These are phyloP conservation scores for Massariosphaeria phaeospora DNA, from an alignment of 495 filamentous ascomycete species.

Conservation along the genomic window DNA sequence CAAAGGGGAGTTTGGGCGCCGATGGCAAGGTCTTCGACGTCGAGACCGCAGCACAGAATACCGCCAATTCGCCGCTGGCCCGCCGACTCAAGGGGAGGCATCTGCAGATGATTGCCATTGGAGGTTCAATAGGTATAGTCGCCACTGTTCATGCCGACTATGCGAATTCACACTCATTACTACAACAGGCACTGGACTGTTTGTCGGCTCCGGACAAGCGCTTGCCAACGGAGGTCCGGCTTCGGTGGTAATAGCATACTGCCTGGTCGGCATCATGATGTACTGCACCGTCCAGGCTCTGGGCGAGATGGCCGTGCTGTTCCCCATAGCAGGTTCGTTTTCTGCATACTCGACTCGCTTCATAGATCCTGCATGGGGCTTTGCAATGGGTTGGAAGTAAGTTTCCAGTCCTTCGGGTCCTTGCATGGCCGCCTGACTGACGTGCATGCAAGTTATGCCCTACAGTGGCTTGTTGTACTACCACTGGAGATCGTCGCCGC, in stretches of 20 bases:
- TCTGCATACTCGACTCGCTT: conserved; percentile 89
- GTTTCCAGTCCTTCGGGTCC: conserved; percentile 31
- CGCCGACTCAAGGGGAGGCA: conserved; percentile 77
- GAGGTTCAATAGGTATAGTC: conserved; percentile 78
- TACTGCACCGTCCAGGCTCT: conserved; percentile 89
- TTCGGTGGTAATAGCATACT: conserved; percentile 74
- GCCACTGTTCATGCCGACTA: neutral
- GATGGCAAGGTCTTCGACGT: conserved; percentile 68
- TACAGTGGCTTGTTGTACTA: conserved; percentile 88
- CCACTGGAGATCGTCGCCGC: conserved; percentile 90
- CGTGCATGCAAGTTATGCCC: conserved; percentile 61
- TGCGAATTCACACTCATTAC: conserved; percentile 2
- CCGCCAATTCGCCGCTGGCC: conserved; percentile 70
- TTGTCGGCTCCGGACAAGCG: conserved; percentile 79
- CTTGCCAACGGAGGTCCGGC: conserved; percentile 78
- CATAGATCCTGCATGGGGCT: conserved; percentile 92
- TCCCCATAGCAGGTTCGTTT: conserved; percentile 90
- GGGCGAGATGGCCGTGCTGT: conserved; percentile 86
- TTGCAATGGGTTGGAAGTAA: conserved; percentile 96
- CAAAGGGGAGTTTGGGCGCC: conserved; percentile 48
- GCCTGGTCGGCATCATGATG: conserved; percentile 80
- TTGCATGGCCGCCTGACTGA: conserved; percentile 18
- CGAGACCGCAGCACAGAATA: conserved; percentile 65
- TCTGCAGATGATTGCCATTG: conserved; percentile 95
- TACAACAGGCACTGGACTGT: conserved; percentile 74